Percentiles rank a stretch among this genome's conserved stretches.
phyloP scores from a whole-genome alignment of 2,329 filamentous ascomycete genomes.

The Aureobasidium musti region DNA sequence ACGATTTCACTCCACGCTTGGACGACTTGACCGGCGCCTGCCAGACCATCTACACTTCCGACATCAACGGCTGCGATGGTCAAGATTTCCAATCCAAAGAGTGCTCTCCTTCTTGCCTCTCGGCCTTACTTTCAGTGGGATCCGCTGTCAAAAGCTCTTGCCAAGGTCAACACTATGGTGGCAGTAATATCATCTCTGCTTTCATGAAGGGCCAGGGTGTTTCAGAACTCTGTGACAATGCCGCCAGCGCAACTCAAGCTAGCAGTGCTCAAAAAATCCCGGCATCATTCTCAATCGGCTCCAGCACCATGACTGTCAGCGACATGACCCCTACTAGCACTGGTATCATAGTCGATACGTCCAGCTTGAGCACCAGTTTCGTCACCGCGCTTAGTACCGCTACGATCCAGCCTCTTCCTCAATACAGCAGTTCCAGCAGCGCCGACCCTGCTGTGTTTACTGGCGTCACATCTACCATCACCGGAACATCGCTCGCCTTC shows the following conservation, averaged over 20 bases:
- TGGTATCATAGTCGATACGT: slow-evolving; percentile 27
- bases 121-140: slow-evolving; percentile 44
- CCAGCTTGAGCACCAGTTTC: slow-evolving; percentile 19
- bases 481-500: slow-evolving; percentile 12
- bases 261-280: slow-evolving; percentile 17
- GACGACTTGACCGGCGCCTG: slow-evolving; percentile 46
- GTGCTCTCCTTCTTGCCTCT: slow-evolving; percentile 46
- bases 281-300: slow-evolving; percentile 29
- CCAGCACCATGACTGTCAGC: slow-evolving; percentile 23
- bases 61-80: slow-evolving; percentile 46
- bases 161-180: slow-evolving; percentile 40
- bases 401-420: not conserved
- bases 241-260: slow-evolving; percentile 27
- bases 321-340: not conserved
- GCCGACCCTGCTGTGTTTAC: not conserved
- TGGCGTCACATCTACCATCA: slow-evolving; percentile 15
- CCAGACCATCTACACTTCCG: slow-evolving; percentile 45
- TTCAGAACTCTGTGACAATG: slow-evolving; percentile 44
- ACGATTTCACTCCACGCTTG: slow-evolving; percentile 49
- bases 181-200: slow-evolving; percentile 46
- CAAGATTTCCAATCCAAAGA: slow-evolving; percentile 43
- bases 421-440: not conserved
- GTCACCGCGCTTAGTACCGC: slow-evolving; percentile 13
- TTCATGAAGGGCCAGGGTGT: slow-evolving; percentile 47
- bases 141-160: slow-evolving; percentile 42